Conservation (phyloP, 305 asterid species). For the Fraxinus xanthoxyloides region DNA sequence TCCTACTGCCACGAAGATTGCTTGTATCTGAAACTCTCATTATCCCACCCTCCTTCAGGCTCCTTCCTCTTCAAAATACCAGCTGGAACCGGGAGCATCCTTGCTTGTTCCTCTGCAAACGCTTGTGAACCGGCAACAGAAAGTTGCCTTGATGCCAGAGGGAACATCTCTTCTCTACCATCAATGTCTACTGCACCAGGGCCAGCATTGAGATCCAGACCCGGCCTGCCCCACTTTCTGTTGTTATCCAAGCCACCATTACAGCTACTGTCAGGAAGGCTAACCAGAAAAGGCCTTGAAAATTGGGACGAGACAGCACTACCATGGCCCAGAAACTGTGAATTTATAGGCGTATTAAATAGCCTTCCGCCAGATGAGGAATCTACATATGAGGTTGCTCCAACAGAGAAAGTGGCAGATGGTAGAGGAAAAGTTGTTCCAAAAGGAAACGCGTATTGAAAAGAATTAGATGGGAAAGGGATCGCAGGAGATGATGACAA, state of each 20-base stretch:
- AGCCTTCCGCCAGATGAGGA: slow-evolving; percentile 48
- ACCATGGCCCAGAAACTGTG: slow-evolving; percentile 47
- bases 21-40: slow-evolving; percentile 48
- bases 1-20: slow-evolving; percentile 55
- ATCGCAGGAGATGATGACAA: slow-evolving; percentile 57
- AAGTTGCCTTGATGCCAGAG: slow-evolving; percentile 30
- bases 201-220: slow-evolving; percentile 61
- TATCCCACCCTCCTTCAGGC: slow-evolving; percentile 57
- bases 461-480: slow-evolving; percentile 44
- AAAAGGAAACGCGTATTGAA: slow-evolving; percentile 46
- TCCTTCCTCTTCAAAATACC: slow-evolving; percentile 54
- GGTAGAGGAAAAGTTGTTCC: slow-evolving; percentile 48
- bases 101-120: slow-evolving; percentile 42
- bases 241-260: slow-evolving; percentile 36
- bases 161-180: slow-evolving; percentile 38
- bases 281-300: slow-evolving; percentile 49
- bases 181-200: slow-evolving; percentile 46
- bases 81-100: slow-evolving; percentile 40
- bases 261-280: slow-evolving; percentile 35
- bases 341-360: slow-evolving; percentile 35
- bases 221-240: slow-evolving; percentile 47
- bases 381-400: slow-evolving; percentile 41
- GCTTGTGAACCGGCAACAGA: slow-evolving; percentile 37
- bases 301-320: slow-evolving; percentile 39
- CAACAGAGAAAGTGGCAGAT: slow-evolving; percentile 43